Evolutionary conservation across 495 filamentous ascomycete genomes (phyloP).

Genomic region (Aspergillus sclerotioniger): DNA sequence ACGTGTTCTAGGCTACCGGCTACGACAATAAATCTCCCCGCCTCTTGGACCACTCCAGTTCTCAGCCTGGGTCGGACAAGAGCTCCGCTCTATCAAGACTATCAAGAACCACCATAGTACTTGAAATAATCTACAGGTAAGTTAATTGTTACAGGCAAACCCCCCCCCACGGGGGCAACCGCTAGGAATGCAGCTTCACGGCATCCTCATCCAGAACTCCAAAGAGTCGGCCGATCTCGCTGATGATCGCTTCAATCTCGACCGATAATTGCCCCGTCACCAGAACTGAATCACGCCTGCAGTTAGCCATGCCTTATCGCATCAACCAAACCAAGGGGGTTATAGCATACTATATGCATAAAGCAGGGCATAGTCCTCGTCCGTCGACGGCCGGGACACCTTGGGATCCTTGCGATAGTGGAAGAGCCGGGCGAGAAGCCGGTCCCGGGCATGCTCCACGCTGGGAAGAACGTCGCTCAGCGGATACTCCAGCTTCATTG

Average conservation of each 20-base stretch:
- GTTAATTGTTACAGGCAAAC: too few species aligned
- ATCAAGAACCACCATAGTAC: too few species aligned
- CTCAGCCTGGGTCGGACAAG: too few species aligned
- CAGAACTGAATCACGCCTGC: slow-evolving; percentile 32
- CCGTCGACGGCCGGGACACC: slow-evolving; percentile 49
- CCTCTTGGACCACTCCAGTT: too few species aligned
- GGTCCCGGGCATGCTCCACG: slow-evolving; percentile 73
- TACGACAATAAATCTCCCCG: too few species aligned
- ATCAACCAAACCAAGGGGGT: background rate
- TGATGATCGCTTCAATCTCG: slow-evolving; percentile 50
- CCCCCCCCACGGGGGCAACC: too few species aligned
- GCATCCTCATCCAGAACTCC: slow-evolving; percentile 74
- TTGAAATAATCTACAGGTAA: too few species aligned
- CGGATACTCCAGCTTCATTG: slow-evolving; percentile 90
- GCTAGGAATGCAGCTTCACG: slow-evolving; percentile 59
- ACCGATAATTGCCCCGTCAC: slow-evolving; percentile 53
- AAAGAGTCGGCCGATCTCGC: slow-evolving; percentile 57
- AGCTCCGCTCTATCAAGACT: too few species aligned
- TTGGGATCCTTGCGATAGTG: slow-evolving; percentile 72
- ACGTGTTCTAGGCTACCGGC: too few species aligned
- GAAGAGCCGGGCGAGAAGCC: slow-evolving; percentile 86
- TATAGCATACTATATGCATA: slow-evolving; percentile 68
- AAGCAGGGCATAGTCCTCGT: slow-evolving; percentile 68
- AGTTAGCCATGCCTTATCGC: slow-evolving; percentile 2
- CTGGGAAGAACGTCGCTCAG: slow-evolving; percentile 84